Percentiles rank a stretch among this genome's conserved stretches.
Evolutionary conservation across 2,329 filamentous ascomycete species (phyloP).

Genomic region (Dendrostoma leiphaemia): DNA sequence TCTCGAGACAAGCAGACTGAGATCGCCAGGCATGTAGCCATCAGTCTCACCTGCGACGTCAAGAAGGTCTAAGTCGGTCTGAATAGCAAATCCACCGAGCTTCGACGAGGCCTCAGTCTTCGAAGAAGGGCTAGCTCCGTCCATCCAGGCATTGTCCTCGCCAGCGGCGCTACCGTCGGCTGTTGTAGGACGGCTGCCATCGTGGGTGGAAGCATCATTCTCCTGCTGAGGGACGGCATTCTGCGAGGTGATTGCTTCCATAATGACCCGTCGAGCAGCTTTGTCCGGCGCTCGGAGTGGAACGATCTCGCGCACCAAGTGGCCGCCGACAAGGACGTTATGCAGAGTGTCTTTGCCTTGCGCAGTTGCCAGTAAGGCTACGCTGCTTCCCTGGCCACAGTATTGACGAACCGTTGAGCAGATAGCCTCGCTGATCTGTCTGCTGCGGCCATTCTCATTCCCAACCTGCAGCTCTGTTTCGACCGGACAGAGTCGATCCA

Average conservation of each 20-base stretch:
- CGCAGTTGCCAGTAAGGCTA: conserved; percentile 86
- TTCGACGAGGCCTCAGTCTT: conserved; percentile 32
- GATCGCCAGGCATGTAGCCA: conserved; percentile 95
- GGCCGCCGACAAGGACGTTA: conserved; percentile 84
- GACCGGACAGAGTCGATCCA: conserved; percentile 88
- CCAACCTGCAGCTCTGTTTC: conserved; percentile 94
- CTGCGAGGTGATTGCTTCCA: conserved; percentile 72
- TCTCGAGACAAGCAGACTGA: conserved; percentile 79
- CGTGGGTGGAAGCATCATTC: conserved; percentile 32
- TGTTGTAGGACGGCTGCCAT: conserved; percentile 56
- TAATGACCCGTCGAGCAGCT: conserved; percentile 77
- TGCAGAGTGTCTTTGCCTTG: conserved; percentile 92
- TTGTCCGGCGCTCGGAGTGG: conserved; percentile 90
- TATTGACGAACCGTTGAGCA: conserved; percentile 81
- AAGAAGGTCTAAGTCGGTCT: conserved; percentile 79
- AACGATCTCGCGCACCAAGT: conserved; percentile 89
- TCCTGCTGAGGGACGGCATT: conserved; percentile 42
- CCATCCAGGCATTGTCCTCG: conserved; percentile 70
- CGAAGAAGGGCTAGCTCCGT: conserved; percentile 61
- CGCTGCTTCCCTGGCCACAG: conserved; percentile 73
- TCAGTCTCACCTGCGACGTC: conserved; percentile 93
- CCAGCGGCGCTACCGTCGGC: conserved; percentile 49
- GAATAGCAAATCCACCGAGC: conserved; percentile 67
- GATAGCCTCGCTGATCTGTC: conserved; percentile 87
- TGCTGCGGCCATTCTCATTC: conserved; percentile 88